Conservation (phyloP, 2,329 filamentous ascomycete species). For the Delphinella strobiligena region DNA sequence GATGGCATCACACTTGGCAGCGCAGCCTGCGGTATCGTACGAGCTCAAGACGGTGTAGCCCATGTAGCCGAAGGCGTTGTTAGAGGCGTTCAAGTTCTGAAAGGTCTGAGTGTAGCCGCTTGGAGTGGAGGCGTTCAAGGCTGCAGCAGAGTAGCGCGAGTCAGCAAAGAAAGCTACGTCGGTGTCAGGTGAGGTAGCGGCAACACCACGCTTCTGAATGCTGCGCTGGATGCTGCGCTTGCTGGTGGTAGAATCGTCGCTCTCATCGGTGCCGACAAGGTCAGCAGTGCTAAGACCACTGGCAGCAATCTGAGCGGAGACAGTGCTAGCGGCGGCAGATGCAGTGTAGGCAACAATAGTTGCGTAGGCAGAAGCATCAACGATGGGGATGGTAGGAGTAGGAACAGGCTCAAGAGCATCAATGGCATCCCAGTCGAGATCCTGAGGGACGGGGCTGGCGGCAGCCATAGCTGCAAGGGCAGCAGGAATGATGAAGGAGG, state of each 20-base stretch:
- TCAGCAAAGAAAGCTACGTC: conserved; percentile 10
- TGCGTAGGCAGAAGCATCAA: conserved; percentile 7
- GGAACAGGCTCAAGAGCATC: conserved; percentile 7
- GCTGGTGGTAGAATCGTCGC: conserved; percentile 1
- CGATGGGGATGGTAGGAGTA: conserved; percentile 7
- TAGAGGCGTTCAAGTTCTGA: conserved; percentile 10
- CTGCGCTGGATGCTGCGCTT: conserved; percentile 3
- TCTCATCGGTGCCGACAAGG: background rate
- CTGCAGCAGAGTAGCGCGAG: conserved; percentile 10
- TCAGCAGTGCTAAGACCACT: background rate
- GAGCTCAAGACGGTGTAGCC: conserved; percentile 12
- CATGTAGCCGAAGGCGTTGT: conserved; percentile 15
- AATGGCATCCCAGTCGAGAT: conserved; percentile 11
- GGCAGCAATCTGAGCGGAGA: conserved; percentile 3
- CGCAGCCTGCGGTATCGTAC: conserved; percentile 8
- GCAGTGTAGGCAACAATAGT: conserved; percentile 9
- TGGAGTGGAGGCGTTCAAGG: conserved; percentile 9
- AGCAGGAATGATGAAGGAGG: conserved; percentile 4
- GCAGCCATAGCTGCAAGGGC: conserved; percentile 7
- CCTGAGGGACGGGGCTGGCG: conserved; percentile 9
- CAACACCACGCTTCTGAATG: conserved; percentile 2
- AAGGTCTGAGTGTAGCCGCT: conserved; percentile 13
- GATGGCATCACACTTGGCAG: conserved; percentile 8
- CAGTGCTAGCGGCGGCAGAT: conserved; percentile 5
- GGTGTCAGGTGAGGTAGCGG: conserved; percentile 11